Evolutionary conservation across 2,329 filamentous ascomycete species (phyloP), one percentile per base, ranked within the genome.

Genomic region (Ceratocystis papillata): DNA sequence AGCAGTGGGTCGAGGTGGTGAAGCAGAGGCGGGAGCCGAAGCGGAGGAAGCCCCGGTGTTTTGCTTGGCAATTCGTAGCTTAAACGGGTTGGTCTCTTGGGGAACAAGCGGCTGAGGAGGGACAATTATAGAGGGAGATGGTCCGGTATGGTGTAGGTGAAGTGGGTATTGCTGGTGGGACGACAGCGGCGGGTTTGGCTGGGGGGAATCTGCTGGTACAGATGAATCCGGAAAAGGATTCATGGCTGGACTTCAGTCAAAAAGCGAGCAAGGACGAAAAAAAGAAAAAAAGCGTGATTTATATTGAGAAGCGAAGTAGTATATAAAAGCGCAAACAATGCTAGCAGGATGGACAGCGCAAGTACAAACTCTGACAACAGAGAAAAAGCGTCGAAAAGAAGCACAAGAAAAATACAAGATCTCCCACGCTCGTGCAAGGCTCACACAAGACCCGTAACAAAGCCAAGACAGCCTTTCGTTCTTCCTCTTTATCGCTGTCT

Each of bases 21-120:
- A 50, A 12, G 61, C 60, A 1, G 33, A 44, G 22, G 60, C 6
- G n/a, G 44, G 45, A 15, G 37, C 30, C 12, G 60, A 46, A 8
- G 25, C 61, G 3, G 59, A 55, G 12, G 60, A 62, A 10, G 48
- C 17, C 7, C 63, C 53, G 17, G 63, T 65, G 33, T 46, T 22
- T 46, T 65, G 63, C 25, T 65, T 53, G 3, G 37, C 8, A 25
- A 65, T 41, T n/a, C 63, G 53, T n/a, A 41, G 48, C 22, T 57
- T 55, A n/a, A 65, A 65, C 2, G 63, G 63, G 28, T 65, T 65
- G 30, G 63, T 65, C n/a, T 60, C 63, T n/a, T 59, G 53, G 12
- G 53, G 53, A 3, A 59, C 28, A 22, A 59, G 53, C 53, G 53
- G 61, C 61, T 48, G n/a, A 30, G 48, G 41, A 30, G 28, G 22